These are phyloP conservation scores for Staphylotrichum tortipilum DNA, from an alignment of 495 filamentous ascomycete species.

Conservation along the genomic window DNA sequence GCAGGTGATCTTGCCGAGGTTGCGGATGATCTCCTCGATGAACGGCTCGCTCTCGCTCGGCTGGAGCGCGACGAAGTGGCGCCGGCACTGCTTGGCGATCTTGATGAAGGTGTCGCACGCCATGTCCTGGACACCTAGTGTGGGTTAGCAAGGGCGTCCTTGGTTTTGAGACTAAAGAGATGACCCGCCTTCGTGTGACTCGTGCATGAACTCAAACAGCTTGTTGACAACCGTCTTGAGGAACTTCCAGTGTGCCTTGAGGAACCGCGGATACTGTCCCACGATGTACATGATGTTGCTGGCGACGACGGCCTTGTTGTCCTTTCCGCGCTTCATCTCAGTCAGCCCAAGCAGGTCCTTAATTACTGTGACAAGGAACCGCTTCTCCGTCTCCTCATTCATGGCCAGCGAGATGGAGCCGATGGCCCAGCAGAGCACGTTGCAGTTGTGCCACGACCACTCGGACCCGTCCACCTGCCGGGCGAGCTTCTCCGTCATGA, in stretches of 20 bases:
- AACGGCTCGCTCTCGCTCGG: conserved; percentile 92
- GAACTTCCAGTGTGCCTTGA: conserved; percentile 99
- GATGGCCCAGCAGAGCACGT: conserved; percentile 98
- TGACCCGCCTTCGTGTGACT: conserved; percentile 86
- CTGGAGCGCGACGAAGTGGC: conserved; percentile 94
- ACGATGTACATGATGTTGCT: conserved; percentile 99
- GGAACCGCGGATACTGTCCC: conserved; percentile 92
- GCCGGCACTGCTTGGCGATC: conserved; percentile 94
- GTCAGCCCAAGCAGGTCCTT: conserved; percentile 97
- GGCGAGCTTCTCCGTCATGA: conserved; percentile 97
- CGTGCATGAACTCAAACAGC: conserved; percentile 99
- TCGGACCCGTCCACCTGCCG: conserved; percentile 90
- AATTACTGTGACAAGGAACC: conserved; percentile 96
- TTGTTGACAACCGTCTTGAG: conserved; percentile 99
- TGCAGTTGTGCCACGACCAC: conserved; percentile 99
- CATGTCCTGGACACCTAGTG: conserved; percentile 92
- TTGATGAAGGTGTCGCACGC: conserved; percentile 99
- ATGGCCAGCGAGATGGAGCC: conserved; percentile 97
- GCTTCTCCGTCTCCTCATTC: conserved; percentile 98
- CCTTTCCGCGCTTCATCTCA: conserved; percentile 97
- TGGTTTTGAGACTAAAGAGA: background rate
- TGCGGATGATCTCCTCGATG: conserved; percentile 96
- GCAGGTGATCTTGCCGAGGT: conserved; percentile 86
- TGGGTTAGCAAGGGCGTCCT: conserved; percentile 1
- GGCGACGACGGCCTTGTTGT: conserved; percentile 98